Evolutionary conservation across 2,329 filamentous ascomycete genomes (phyloP), one percentile per base, ranked within the genome.

Genomic region (Colletotrichum zoysiae): DNA sequence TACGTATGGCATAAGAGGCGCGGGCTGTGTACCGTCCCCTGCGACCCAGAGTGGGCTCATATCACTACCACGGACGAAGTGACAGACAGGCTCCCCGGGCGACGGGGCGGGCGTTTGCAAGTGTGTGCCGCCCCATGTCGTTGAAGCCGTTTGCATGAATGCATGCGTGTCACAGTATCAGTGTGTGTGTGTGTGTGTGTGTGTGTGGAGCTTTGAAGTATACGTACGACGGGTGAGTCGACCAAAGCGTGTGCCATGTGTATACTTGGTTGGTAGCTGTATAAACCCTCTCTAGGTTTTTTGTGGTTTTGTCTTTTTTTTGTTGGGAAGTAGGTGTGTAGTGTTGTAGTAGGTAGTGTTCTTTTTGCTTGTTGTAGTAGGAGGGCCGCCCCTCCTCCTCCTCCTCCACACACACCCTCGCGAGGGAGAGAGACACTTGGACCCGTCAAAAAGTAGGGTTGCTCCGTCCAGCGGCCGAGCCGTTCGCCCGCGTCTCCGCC

Each of bases 401-500:
- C 42, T 6, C 44, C 44, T n/a, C 44, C 44, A 20, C 44, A 46
- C 44, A 20, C 44, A n/a, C 48, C 23, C 48, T 7, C 23, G n/a
- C n/a, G n/a, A n/a, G n/a, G n/a, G n/a, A n/a, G n/a, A n/a, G n/a
- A n/a, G n/a, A n/a, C n/a, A n/a, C n/a, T n/a, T n/a, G n/a, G n/a
- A n/a, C n/a, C n/a, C n/a, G n/a, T n/a, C n/a, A n/a, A n/a, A n/a
- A n/a, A n/a, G n/a, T n/a, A n/a, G n/a, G 50, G 50, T 53, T 53
- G 35, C 20, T 23, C 55, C 20, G 59, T 53, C 35, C 68, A 23
- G 69, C 69, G 69, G 65, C 65, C 53, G 65, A 64, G 69, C 65
- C 69, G 65, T 71, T 71, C 59, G 65, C 46, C 69, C 69, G 69
- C 59, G 35, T 53, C 58, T 71, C 69, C 69, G 65, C 69, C 69